Conservation (phyloP, 164 flowering plant species). For the Brasenia schreberi region DNA sequence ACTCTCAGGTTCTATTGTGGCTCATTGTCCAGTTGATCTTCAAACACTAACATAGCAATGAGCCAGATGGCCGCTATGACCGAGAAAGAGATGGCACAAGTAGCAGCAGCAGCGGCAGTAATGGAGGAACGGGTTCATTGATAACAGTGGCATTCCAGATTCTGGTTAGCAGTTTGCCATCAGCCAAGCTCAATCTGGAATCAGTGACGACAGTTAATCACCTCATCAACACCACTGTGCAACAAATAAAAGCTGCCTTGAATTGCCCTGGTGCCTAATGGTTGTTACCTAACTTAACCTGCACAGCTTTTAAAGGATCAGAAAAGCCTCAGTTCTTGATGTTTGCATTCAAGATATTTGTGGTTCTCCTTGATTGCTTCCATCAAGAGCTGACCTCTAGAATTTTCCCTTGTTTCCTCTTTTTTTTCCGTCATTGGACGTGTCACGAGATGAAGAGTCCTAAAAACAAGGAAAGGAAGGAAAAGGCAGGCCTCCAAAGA, state of each 20-base stretch:
- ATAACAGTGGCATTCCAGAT: conserved; percentile 77
- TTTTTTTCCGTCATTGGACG: background rate
- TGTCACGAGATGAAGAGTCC: background rate
- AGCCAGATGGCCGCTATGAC: conserved; percentile 45
- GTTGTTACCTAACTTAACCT: background rate
- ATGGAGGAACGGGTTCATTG: conserved; percentile 55
- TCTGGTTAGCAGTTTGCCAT: conserved; percentile 59
- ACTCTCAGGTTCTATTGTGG: conserved; percentile 62
- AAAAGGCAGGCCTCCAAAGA: conserved; percentile 9
- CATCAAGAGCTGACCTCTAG: conserved; percentile 25
- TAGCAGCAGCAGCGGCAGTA: background rate
- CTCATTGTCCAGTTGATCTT: conserved; percentile 64
- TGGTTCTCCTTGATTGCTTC: conserved; percentile 42
- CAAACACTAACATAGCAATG: conserved; percentile 59
- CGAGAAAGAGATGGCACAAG: background rate
- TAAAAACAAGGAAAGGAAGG: background rate
- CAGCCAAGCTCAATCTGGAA: conserved; percentile 53
- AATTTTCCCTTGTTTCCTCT: conserved; percentile 3
- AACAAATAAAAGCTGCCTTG: conserved; percentile 65
- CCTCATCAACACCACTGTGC: conserved; percentile 69
- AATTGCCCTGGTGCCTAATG: conserved; percentile 21
- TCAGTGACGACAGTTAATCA: conserved; percentile 63
- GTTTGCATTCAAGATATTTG: conserved; percentile 23
- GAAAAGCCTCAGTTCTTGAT: conserved; percentile 19
- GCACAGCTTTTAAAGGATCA: conserved; percentile 3